Evolutionary conservation across 2,329 filamentous ascomycete species (phyloP), one percentile per base, ranked within the genome.

Genomic region (Apiospora arundinis): DNA sequence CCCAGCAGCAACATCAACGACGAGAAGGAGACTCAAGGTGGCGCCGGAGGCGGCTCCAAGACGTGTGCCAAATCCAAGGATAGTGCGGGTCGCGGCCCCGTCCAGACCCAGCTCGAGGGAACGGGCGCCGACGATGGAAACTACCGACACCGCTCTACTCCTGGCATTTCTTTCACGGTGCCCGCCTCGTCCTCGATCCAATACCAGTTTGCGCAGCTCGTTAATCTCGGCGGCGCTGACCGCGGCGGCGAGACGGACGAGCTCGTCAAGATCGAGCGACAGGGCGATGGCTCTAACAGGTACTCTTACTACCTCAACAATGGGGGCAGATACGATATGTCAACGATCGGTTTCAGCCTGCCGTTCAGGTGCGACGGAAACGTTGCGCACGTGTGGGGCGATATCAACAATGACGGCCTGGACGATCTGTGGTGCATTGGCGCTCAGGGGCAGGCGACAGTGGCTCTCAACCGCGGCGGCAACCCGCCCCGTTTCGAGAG

Each of bases 371-470:
- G 67, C 67, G 37, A 32, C 16, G 67, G 67, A 6, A 69, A 56
- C 5, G 67, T 56, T 9, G 46, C 23, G 32, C 67, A 69, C 8
- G n/a, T 69, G 2, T 69, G 46, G 23, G 67, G 45, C 16, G 67
- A 69, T 42, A 21, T 69, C 18, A 69, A 69, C 67, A 69, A 69
- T 37, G 67, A 69, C 46, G 67, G 67, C 14, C 16, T 69, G 9
- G 67, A 69, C 46, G 67, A 69, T 40, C n/a, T 69, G n/a, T 69
- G 67, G 67, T 69, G 67, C 21, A 69, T 69, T 23, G 67, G 67
- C 32, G 45, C 45, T 18, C 67, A 52, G 67, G 67, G 67, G 11
- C 67, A 69, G 46, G 67, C 67, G 32, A 23, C 67, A 7, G 67
- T 69, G n/a, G 67, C 67, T 18, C 42, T 69, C 32, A 69, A 69